Evolutionary conservation across 2,329 filamentous ascomycete genomes (phyloP).

Genomic region (Beauveria scarabaeidicola): DNA sequence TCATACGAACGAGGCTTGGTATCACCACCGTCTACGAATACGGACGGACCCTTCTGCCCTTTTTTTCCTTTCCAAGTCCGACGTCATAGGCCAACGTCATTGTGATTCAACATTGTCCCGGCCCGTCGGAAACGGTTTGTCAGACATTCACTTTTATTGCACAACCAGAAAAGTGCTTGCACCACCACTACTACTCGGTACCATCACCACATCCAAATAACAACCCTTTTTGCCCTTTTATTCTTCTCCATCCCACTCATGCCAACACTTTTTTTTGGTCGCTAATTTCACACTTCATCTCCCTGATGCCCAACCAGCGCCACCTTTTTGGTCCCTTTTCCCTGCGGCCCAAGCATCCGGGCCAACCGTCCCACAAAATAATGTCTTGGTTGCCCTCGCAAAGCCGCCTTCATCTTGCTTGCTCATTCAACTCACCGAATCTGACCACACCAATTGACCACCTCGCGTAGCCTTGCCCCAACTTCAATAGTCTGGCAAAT

Average conservation of each 20-base stretch:
- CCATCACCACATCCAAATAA: not conserved
- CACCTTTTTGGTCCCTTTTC: not conserved
- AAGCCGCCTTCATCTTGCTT: not conserved
- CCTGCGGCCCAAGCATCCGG: slow-evolving; percentile 3
- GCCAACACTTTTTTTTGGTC: not conserved
- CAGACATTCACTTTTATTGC: too few relatives aligned
- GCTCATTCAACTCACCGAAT: not conserved
- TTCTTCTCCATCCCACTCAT: not conserved
- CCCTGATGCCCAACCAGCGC: slow-evolving; percentile 6
- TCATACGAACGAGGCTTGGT: not conserved
- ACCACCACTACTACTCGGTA: too few relatives aligned
- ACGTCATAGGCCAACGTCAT: not conserved
- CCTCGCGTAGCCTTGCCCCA: not conserved
- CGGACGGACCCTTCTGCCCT: not conserved
- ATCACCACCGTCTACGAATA: too few relatives aligned
- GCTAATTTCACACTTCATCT: slow-evolving; percentile 1
- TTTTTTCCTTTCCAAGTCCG: not conserved
- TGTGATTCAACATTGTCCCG: not conserved
- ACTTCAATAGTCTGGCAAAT: not conserved
- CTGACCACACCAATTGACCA: not conserved
- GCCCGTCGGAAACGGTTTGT: not conserved
- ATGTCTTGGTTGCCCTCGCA: not conserved
- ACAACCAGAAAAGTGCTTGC: too few relatives aligned
- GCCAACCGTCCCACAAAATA: not conserved
- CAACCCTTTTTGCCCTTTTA: not conserved